phyloP scores from a whole-genome alignment of 2,329 filamentous ascomycete species.

The Sporothrix dimorphospora region DNA sequence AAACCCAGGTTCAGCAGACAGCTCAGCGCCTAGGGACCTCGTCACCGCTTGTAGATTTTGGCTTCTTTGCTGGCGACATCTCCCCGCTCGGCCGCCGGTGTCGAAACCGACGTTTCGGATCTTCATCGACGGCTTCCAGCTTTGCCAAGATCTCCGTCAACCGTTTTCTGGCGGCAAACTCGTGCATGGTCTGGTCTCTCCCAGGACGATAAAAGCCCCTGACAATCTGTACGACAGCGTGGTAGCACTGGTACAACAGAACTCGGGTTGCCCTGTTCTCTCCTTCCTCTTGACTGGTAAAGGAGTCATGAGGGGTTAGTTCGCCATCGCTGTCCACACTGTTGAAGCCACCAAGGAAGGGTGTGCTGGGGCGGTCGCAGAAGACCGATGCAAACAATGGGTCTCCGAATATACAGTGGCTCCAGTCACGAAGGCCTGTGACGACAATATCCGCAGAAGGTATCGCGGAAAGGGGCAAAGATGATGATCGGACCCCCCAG shows the following conservation, averaged over 20 bases:
- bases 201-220: slow-evolving; percentile 58
- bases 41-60: slow-evolving; percentile 39
- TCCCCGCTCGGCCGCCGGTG: slow-evolving; percentile 46
- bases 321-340: slow-evolving; percentile 28
- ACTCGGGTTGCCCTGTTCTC: slow-evolving; percentile 49
- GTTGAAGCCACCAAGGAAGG: slow-evolving; percentile 54
- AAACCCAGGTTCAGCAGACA: neutral
- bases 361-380: slow-evolving; percentile 47
- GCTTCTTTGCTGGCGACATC: slow-evolving; percentile 50
- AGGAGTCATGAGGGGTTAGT: slow-evolving; percentile 6
- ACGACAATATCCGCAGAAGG: slow-evolving; percentile 40
- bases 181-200: slow-evolving; percentile 51
- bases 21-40: neutral
- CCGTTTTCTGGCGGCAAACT: slow-evolving; percentile 57
- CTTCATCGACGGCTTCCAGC: slow-evolving; percentile 44
- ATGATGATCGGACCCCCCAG: neutral
- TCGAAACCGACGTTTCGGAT: slow-evolving; percentile 40
- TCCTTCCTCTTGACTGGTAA: slow-evolving; percentile 27
- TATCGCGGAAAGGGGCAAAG: neutral
- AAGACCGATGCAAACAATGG: slow-evolving; percentile 58
- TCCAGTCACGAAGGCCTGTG: slow-evolving; percentile 61
- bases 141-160: slow-evolving; percentile 52
- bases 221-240: slow-evolving; percentile 56
- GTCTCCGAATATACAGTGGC: slow-evolving; percentile 62
- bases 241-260: slow-evolving; percentile 62